A percentile compares a stretch with the other conserved stretches of the same genome.
These are phyloP conservation scores for Globisporangium carolinianum DNA, from an alignment of 352 stramenopile genomes.

Conservation along the genomic window DNA sequence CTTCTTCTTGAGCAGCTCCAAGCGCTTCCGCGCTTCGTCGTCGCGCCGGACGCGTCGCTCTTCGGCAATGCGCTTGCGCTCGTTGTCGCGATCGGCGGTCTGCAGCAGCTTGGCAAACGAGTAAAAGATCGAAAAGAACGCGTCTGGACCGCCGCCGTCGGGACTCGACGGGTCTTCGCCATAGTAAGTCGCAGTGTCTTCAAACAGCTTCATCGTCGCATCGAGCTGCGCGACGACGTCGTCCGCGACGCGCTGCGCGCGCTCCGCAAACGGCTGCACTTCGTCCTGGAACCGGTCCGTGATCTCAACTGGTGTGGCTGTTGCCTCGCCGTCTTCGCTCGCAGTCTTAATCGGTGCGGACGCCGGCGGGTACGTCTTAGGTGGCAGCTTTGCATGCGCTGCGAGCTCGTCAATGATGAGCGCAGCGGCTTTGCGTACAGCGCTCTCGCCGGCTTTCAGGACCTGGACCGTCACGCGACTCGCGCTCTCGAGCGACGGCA, in stretches of 20 bases:
- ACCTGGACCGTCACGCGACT: conserved; percentile 75
- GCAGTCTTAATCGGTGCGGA: background rate
- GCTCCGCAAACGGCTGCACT: conserved; percentile 66
- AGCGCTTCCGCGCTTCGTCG: conserved; percentile 72
- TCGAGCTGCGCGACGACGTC: conserved; percentile 48
- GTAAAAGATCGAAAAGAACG: conserved; percentile 85
- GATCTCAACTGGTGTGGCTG: conserved; percentile 7
- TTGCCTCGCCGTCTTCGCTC: background rate
- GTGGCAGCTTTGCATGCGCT: conserved; percentile 51
- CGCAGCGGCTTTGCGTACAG: conserved; percentile 63
- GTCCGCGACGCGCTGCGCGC: conserved; percentile 54
- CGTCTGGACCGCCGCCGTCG: conserved; percentile 59
- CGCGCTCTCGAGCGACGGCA: conserved; percentile 66
- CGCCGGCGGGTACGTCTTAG: conserved; percentile 26
- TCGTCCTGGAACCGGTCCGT: conserved; percentile 74
- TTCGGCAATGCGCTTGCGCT: conserved; percentile 77
- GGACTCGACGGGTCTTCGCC: conserved; percentile 67
- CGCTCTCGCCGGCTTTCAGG: conserved; percentile 64
- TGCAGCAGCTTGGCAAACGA: conserved; percentile 80
- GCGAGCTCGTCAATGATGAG: conserved; percentile 70
- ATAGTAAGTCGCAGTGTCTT: conserved; percentile 63
- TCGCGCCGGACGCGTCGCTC: conserved; percentile 67
- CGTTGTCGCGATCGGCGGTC: conserved; percentile 74
- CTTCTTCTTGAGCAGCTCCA: conserved; percentile 75
- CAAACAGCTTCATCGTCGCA: conserved; percentile 54